These are phyloP conservation scores for Ophiorrhiza pumila DNA, from an alignment of 257 asterid species.

Conservation along the genomic window DNA sequence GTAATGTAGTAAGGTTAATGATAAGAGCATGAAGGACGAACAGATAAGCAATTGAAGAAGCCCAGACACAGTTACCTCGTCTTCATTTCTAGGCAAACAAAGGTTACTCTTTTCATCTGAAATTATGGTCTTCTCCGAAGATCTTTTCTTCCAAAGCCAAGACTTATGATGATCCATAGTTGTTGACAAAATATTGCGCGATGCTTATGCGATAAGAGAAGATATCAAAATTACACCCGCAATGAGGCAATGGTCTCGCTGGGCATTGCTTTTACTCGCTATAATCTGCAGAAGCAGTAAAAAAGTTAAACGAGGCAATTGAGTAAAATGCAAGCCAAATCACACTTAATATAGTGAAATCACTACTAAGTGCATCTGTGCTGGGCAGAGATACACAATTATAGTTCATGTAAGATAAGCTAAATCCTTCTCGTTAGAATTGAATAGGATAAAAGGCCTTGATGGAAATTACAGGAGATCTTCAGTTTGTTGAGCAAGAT, in stretches of 20 bases:
- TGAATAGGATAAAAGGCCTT: neutral
- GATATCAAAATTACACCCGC: neutral
- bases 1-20: neutral
- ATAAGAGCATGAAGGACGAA: too few relatives aligned
- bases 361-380: neutral
- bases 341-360: neutral
- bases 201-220: neutral
- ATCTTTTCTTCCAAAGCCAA: conserved; percentile 85
- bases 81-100: conserved; percentile 43
- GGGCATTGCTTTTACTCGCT: neutral
- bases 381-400: neutral
- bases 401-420: neutral
- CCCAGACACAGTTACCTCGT: conserved; percentile 43
- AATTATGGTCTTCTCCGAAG: conserved; percentile 56
- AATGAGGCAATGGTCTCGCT: neutral
- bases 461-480: neutral
- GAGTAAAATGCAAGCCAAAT: neutral
- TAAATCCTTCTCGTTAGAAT: neutral
- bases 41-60: conserved; percentile 13
- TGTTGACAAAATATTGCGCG: neutral
- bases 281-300: conserved; percentile 9
- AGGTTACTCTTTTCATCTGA: conserved; percentile 47
- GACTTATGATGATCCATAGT: conserved; percentile 78
- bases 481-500: neutral
- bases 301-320: neutral